phyloP scores from a whole-genome alignment of 768 basidiomycete species.

The Symmetrospora coprosmae region DNA sequence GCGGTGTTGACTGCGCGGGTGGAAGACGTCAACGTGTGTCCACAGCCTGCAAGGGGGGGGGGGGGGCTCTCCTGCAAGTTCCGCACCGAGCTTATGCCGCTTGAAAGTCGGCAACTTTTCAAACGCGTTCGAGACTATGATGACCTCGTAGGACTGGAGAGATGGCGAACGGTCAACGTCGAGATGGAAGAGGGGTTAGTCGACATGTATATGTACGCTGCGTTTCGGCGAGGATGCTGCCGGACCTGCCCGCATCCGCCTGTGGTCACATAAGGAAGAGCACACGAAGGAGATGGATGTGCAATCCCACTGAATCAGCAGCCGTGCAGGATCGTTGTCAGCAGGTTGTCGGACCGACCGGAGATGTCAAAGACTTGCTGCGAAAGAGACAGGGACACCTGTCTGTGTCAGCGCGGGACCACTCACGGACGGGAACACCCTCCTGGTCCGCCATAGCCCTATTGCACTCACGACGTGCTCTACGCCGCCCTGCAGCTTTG shows the following conservation, averaged over 20 bases:
- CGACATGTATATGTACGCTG: not conserved
- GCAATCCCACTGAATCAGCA: not conserved
- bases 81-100: slow-evolving; percentile 29
- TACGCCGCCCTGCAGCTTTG: not conserved
- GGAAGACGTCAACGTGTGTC: not conserved
- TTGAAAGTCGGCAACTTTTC: slow-evolving; percentile 31
- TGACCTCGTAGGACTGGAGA: slow-evolving; percentile 31
- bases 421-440: no score
- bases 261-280: no score
- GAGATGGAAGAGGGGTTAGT: not conserved
- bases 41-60: not conserved
- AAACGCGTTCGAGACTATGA: slow-evolving; percentile 31
- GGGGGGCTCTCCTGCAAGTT: not conserved
- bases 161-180: not conserved
- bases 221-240: no score
- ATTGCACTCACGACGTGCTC: slow-evolving; percentile 13
- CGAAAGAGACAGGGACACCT: not conserved
- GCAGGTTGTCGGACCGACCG: no score
- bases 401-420: not conserved
- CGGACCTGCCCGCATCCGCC: slow-evolving; percentile 25
- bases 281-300: no score
- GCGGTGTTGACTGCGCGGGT: slow-evolving; percentile 29
- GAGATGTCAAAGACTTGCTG: slow-evolving; percentile 32
- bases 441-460: no score
- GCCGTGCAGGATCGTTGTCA: not conserved